Percentiles rank a stretch among this genome's conserved stretches.
These are phyloP conservation scores for Aegilops tauschii DNA, from an alignment of 176 grass and related monocot genomes.

Conservation along the genomic window DNA sequence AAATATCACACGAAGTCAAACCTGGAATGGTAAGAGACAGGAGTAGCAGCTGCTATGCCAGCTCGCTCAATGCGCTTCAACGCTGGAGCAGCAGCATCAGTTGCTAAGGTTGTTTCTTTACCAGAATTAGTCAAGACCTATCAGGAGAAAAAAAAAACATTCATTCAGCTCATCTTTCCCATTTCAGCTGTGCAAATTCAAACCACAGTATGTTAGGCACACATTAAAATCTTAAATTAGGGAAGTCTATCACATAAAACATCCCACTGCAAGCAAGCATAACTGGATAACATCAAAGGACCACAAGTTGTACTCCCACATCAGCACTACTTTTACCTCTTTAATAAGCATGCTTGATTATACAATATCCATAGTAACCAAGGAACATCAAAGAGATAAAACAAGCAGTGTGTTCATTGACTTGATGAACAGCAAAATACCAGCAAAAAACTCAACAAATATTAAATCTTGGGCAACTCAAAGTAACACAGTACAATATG, in stretches of 20 bases:
- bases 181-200: not conserved
- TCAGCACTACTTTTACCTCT: not conserved
- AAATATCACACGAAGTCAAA: constrained; percentile 32
- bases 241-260: not conserved
- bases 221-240: not conserved
- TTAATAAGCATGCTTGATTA: not conserved
- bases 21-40: constrained; percentile 95
- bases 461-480: not conserved
- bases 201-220: not conserved
- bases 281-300: not conserved
- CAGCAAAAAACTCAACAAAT: not conserved
- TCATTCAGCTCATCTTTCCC: not conserved
- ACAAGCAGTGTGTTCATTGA: not conserved
- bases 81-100: constrained; percentile 90
- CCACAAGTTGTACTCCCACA: not conserved
- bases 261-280: not conserved
- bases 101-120: constrained; percentile 93
- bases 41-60: constrained; percentile 94
- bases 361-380: not conserved
- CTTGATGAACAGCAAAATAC: not conserved
- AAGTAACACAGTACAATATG: not conserved
- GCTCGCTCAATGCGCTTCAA: constrained; percentile 94
- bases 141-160: not conserved
- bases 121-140: constrained; percentile 94
- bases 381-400: not conserved